Evolutionary conservation across 345 rosid species (phyloP), one percentile per base, ranked within the genome.

Genomic region (Brassica cretica): DNA sequence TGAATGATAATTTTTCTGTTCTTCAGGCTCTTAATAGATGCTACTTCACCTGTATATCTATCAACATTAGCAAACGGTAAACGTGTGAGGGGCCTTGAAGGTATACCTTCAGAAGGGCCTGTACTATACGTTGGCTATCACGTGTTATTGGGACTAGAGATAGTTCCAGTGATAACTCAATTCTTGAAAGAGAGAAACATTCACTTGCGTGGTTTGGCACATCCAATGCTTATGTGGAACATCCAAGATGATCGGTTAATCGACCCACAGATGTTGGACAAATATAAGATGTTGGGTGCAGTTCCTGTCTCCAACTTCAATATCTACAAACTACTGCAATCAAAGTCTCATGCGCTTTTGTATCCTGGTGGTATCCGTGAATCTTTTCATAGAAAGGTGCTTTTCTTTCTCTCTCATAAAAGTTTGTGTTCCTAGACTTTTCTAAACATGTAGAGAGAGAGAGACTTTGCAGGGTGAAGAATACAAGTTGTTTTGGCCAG

Each of bases 331-430:
- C 87, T 93, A 77, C 64, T 91, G 15, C 84, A 89, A 14, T 82
- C 85, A 24, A 90, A 89, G 79, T 71, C 93, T 83, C 92, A 91
- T 70, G 85, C 84, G 18, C 56, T 93, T 59, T 72, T 89, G 66
- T 93, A 91, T 80, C 98, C 98, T 11, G 97, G 98, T 70, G 98
- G 98, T 46, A 70, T 81, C 69, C 97, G 97, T 18, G 98, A 91
- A 84, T 93, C 91, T 68, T 82, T 86, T 62, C 98, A 93, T 61
- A 82, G 89, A 59, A 93, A 90, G 95, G 95, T 93, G 79, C 46
- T 39, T 39, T 10, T 39, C 46, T 39, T 39, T 39, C 44, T 10
- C 46, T 39, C 46, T 39, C 46, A 9, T 39, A 37, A 39, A 39
- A 11, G 46, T 39, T 39, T 9, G 14, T 2, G 46, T 39, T 10